These are phyloP conservation scores for Paraurostyla sp. DNA, from an alignment of 73 alveolate genomes.

Conservation along the genomic window DNA sequence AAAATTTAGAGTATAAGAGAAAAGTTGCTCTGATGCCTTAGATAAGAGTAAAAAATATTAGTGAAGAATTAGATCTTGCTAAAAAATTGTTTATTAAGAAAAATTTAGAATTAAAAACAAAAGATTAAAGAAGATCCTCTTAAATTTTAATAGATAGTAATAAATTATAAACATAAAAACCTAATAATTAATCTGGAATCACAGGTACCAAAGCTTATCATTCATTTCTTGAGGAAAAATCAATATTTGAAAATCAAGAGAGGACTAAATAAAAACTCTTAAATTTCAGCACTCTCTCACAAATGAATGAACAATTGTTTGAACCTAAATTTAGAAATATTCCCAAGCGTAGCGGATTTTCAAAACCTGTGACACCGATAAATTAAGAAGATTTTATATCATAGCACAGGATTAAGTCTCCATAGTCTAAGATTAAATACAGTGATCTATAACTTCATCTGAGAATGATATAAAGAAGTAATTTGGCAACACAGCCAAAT, in stretches of 20 bases:
- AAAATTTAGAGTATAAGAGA: not conserved
- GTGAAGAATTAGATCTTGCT: conserved; percentile 17
- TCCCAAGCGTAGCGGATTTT: not conserved
- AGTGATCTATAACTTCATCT: not conserved
- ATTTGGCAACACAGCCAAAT: not conserved
- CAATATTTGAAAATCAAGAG: not conserved
- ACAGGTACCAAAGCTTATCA: not conserved
- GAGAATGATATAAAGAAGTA: not conserved
- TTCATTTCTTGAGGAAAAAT: not conserved
- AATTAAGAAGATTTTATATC: not conserved
- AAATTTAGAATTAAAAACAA: not conserved
- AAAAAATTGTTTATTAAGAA: not conserved
- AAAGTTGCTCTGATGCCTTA: conserved; percentile 23
- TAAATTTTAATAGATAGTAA: not conserved
- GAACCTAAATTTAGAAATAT: not conserved
- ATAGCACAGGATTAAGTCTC: not conserved
- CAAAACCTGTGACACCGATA: conserved; percentile 22
- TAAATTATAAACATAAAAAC: not conserved
- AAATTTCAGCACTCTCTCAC: not conserved
- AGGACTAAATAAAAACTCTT: not conserved
- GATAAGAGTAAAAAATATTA: conserved; percentile 6
- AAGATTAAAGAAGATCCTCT: not conserved
- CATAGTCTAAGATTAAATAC: not conserved
- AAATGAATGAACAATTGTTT: conserved; percentile 3
- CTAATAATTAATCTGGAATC: not conserved